A percentile compares a stretch with the other conserved stretches of the same genome.
Conservation (phyloP, 305 asterid genomes). For the Plantago lanceolata region DNA sequence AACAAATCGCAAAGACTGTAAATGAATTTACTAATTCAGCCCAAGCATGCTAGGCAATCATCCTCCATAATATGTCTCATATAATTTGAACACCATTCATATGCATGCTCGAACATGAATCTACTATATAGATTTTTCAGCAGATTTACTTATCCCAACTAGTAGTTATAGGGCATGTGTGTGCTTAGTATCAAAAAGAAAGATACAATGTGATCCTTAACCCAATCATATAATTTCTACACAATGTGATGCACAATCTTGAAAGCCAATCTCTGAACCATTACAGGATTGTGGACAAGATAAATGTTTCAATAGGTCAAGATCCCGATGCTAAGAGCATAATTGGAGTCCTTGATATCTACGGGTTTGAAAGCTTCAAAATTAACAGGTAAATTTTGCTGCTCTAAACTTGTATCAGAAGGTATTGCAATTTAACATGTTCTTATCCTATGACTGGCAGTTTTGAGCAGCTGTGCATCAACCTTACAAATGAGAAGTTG, state of each 20-base stretch:
- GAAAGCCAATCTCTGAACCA: constrained; percentile 13
- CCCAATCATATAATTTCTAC: neutral
- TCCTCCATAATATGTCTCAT: too few species aligned
- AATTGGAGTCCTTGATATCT: constrained; percentile 88
- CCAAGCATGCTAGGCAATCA: too few species aligned
- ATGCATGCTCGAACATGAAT: too few species aligned
- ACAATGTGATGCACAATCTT: constrained; percentile 16
- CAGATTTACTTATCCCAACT: too few species aligned
- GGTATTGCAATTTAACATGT: constrained; percentile 23
- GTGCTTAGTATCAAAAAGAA: neutral
- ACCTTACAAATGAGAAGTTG: constrained; percentile 90
- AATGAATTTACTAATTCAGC: too few species aligned
- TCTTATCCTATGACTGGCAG: constrained; percentile 31
- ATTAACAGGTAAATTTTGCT: constrained; percentile 58
- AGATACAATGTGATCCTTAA: neutral
- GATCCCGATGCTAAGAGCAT: constrained; percentile 82
- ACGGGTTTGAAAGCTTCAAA: constrained; percentile 94
- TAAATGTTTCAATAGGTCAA: constrained; percentile 85
- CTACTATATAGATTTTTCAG: too few species aligned
- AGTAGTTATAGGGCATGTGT: too few species aligned
- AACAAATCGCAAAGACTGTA: too few species aligned
- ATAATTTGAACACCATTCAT: too few species aligned
- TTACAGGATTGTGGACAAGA: constrained; percentile 91
- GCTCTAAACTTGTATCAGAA: constrained; percentile 13
- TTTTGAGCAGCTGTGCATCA: constrained; percentile 91